Evolutionary conservation across 331 rosid genomes (phyloP).

Genomic region (Quercus phellos): DNA sequence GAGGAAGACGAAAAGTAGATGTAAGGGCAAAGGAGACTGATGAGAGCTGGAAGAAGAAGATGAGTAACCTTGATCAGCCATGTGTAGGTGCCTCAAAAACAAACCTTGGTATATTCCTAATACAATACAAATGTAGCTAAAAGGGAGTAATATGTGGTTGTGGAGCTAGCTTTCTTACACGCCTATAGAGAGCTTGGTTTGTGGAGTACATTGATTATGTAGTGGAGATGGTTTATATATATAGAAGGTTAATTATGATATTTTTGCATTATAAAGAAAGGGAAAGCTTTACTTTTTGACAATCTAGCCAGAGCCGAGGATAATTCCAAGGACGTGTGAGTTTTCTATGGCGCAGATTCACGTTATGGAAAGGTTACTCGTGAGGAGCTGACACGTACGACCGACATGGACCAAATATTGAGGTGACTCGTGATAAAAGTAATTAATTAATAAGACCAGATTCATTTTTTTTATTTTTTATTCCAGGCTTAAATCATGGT

Average conservation of each 20-base stretch:
- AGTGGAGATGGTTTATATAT: slow-evolving; percentile 25
- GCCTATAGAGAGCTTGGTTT: background rate
- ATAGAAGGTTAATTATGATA: slow-evolving; percentile 2
- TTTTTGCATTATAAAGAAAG: background rate
- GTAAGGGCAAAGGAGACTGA: slow-evolving; percentile 44
- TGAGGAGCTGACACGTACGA: slow-evolving; percentile 38
- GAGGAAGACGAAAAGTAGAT: slow-evolving; percentile 51
- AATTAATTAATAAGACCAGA: background rate
- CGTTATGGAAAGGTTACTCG: slow-evolving; percentile 4
- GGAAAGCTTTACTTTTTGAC: background rate
- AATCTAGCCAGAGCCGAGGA: background rate
- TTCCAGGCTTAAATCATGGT: background rate
- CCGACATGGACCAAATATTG: slow-evolving; percentile 33
- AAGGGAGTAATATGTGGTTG: too few species aligned
- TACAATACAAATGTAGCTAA: too few species aligned
- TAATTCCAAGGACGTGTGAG: slow-evolving; percentile 31
- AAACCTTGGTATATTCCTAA: too few species aligned
- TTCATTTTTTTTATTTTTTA: too few species aligned
- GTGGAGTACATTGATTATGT: background rate
- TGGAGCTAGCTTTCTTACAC: too few species aligned
- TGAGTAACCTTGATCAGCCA: slow-evolving; percentile 26
- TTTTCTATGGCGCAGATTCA: slow-evolving; percentile 24
- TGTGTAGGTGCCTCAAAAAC: background rate
- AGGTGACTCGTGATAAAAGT: background rate
- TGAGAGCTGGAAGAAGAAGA: slow-evolving; percentile 20